These are phyloP conservation scores for Ceratocystis papillata DNA, from an alignment of 2,329 filamentous ascomycete species.

Conservation along the genomic window DNA sequence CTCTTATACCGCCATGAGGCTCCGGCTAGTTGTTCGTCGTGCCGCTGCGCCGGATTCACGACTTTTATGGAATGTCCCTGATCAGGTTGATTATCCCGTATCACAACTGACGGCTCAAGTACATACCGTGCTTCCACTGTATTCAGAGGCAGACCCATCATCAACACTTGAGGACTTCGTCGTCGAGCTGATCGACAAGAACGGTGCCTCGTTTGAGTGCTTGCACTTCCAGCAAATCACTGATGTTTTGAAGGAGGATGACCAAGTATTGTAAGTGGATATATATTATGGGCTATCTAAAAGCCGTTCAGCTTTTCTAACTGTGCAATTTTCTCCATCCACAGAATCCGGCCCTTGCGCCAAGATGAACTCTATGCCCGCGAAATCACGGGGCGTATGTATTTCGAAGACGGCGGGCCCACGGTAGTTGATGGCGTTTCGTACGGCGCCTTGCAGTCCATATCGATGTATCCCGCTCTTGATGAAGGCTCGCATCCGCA, in stretches of 20 bases:
- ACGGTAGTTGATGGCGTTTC: slow-evolving; percentile 56
- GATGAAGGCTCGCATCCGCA: not conserved
- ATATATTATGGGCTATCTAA: not conserved
- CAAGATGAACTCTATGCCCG: slow-evolving; percentile 58
- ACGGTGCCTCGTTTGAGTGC: slow-evolving; percentile 64
- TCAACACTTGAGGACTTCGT: slow-evolving; percentile 88
- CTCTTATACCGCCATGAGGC: slow-evolving; percentile 41
- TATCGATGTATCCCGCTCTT: not conserved
- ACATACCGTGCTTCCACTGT: slow-evolving; percentile 66
- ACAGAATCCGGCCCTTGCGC: slow-evolving; percentile 66
- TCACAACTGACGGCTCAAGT: slow-evolving; percentile 66
- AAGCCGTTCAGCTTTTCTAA: slow-evolving; percentile 24
- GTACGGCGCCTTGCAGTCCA: not conserved
- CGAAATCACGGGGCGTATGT: slow-evolving; percentile 64
- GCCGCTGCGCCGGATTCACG: slow-evolving; percentile 61
- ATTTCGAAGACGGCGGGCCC: slow-evolving; percentile 67
- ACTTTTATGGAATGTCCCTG: slow-evolving; percentile 58
- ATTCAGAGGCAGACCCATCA: slow-evolving; percentile 40
- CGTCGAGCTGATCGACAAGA: slow-evolving; percentile 54
- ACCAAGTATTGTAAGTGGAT: slow-evolving; percentile 63
- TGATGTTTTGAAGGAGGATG: slow-evolving; percentile 65
- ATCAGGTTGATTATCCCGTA: slow-evolving; percentile 54
- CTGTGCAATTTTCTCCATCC: not conserved
- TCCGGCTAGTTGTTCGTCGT: slow-evolving; percentile 62
- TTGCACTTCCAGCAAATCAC: slow-evolving; percentile 69